Base-by-base conservation (phyloP, 768 basidiomycete species). In the Auricularia cornea region DNA sequence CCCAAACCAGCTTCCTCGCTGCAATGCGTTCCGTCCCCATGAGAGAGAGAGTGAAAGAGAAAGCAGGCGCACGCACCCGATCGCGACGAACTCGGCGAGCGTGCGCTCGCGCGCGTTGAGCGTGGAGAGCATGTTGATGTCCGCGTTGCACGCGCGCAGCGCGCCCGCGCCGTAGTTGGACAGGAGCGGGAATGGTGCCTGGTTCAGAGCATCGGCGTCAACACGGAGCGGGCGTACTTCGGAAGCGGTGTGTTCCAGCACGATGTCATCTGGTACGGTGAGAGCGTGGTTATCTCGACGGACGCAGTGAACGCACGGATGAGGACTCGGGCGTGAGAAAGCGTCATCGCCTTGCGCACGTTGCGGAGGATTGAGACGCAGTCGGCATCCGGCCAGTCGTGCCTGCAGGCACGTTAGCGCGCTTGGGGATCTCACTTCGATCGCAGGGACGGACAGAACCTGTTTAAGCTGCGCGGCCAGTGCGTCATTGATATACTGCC, bases 161-260 rank as follows among this genome's bases (percentile, higher is more conserved):
- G 71, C 72, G 1, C 78, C 81, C 5, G 75, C 72, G 20, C 80
- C 81, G 60, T 77, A 82, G 67, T 82, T 82, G 3, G 81, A 75
- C 2, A 83, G 72, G 60, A 84, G 69, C 0, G 80, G 82, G 60
- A 77, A 75, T 0, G 80, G 81, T 1, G 79, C 80, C 64, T 71
- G 65, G 51, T 41, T 60, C 14, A 60, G 23, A 16, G 32, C 30
- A 26, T 3, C 29, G 62, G n/a, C n/a, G n/a, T n/a, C n/a, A n/a
- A n/a, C n/a, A n/a, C n/a, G n/a, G n/a, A n/a, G n/a, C n/a, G n/a
- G n/a, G n/a, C n/a, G n/a, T n/a, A n/a, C n/a, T n/a, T n/a, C n/a
- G n/a, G n/a, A n/a, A n/a, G n/a, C n/a, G n/a, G n/a, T n/a, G n/a
- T n/a, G n/a, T n/a, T n/a, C n/a, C n/a, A n/a, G n/a, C n/a, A n/a